A percentile compares a stretch with the other conserved stretches of the same genome.
phyloP scores from a whole-genome alignment of 768 basidiomycete species.

The Ramaria sp. region DNA sequence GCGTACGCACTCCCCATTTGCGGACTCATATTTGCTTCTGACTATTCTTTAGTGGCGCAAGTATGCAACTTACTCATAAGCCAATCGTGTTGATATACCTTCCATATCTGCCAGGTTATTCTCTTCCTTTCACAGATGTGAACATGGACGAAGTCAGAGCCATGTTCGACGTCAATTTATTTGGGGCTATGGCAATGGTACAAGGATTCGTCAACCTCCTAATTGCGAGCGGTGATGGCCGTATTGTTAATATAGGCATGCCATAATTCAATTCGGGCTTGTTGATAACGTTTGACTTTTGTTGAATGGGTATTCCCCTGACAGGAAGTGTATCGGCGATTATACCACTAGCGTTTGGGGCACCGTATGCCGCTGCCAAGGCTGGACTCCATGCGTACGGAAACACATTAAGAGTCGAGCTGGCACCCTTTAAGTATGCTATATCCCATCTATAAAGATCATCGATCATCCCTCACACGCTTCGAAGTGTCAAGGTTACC shows the following conservation, averaged over 20 bases:
- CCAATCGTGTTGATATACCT: background rate
- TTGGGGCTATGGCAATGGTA: constrained; percentile 13
- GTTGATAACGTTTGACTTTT: background rate
- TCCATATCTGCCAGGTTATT: background rate
- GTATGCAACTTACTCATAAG: background rate
- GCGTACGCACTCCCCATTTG: constrained; percentile 7
- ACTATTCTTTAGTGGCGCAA: background rate
- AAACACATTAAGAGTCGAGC: constrained; percentile 12
- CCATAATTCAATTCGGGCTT: background rate
- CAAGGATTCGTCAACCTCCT: constrained; percentile 12
- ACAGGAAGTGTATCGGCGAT: constrained; percentile 10
- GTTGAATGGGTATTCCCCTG: too few species aligned
- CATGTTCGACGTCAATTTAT: constrained; percentile 14
- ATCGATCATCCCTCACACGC: background rate
- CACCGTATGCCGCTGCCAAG: constrained; percentile 11
- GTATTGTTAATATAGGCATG: constrained; percentile 13
- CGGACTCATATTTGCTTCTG: background rate
- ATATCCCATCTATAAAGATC: background rate
- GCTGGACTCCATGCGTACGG: constrained; percentile 14
- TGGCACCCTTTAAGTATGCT: constrained; percentile 12
- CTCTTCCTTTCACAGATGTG: constrained; percentile 9
- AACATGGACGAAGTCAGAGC: constrained; percentile 7
- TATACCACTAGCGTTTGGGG: constrained; percentile 11
- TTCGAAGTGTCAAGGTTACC: constrained; percentile 7
- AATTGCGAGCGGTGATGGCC: constrained; percentile 9